Conservation (phyloP, 108 stramenopile genomes). For the Skeletonema tropicum region DNA sequence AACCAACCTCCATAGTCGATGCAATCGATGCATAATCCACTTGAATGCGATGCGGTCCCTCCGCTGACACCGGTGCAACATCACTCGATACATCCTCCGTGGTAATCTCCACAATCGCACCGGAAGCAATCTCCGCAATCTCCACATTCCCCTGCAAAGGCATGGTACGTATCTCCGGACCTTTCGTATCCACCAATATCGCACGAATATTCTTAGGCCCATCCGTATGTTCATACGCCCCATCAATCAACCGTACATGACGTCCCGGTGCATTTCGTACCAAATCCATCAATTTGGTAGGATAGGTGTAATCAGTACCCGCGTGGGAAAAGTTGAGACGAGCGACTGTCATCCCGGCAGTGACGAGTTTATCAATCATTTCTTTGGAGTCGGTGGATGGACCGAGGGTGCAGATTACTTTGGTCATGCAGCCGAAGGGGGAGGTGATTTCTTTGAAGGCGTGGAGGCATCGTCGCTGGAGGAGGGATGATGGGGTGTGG, state of each 20-base stretch:
- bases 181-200: conserved; percentile 87
- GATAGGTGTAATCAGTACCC: conserved; percentile 62
- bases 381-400: conserved; percentile 81
- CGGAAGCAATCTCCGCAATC: conserved; percentile 56
- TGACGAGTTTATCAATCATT: conserved; percentile 56
- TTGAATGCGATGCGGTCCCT: conserved; percentile 61
- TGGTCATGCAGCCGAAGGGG: conserved; percentile 53
- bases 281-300: conserved; percentile 49
- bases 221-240: conserved; percentile 17
- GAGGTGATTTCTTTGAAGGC: no score
- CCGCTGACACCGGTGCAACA: conserved; percentile 46
- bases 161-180: conserved; percentile 92
- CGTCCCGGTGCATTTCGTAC: conserved; percentile 56
- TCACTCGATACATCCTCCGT: conserved; percentile 55
- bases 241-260: conserved; percentile 46
- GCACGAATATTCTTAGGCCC: conserved; percentile 71
- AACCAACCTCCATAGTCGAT: conserved; percentile 55
- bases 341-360: conserved; percentile 86
- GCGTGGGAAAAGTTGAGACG: conserved; percentile 90
- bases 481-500: no score
- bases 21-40: conserved; percentile 84
- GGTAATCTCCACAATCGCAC: conserved; percentile 57
- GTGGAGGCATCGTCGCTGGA: no score
- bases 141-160: conserved; percentile 68
- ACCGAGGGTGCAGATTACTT: conserved; percentile 95